A percentile compares a stretch with the other conserved stretches of the same genome.
Conservation (phyloP, 495 filamentous ascomycete species). For the Rhypophila decipiens region DNA sequence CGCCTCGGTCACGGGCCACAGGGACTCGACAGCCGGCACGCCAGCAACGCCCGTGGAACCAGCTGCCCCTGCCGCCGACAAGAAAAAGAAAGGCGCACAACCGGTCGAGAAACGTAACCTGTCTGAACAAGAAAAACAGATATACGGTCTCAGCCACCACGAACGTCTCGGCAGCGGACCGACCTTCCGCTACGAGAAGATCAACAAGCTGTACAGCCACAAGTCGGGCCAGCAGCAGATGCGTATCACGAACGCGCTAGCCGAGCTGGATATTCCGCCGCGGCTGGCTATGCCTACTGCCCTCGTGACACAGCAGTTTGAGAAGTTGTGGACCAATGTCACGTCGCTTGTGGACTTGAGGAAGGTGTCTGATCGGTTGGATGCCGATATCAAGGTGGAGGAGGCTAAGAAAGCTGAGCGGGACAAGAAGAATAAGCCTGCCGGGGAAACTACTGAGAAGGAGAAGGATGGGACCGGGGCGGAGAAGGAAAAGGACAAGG, state of each 20-base stretch:
- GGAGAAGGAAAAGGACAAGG: slow-evolving; percentile 2
- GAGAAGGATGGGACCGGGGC: background rate
- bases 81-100: slow-evolving; percentile 46
- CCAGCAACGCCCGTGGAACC: slow-evolving; percentile 28
- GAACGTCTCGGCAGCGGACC: slow-evolving; percentile 73
- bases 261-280: slow-evolving; percentile 71
- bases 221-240: slow-evolving; percentile 77
- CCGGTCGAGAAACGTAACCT: slow-evolving; percentile 57
- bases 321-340: slow-evolving; percentile 69
- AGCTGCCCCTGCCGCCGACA: slow-evolving; percentile 26
- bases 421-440: slow-evolving; percentile 35
- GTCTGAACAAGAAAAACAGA: slow-evolving; percentile 62
- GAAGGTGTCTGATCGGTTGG: slow-evolving; percentile 80
- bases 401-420: slow-evolving; percentile 58
- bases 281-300: slow-evolving; percentile 81
- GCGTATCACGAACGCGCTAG: slow-evolving; percentile 70
- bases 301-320: slow-evolving; percentile 71
- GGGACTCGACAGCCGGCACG: slow-evolving; percentile 45
- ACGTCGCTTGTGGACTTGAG: slow-evolving; percentile 70
- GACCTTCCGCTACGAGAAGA: slow-evolving; percentile 74
- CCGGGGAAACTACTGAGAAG: slow-evolving; percentile 11
- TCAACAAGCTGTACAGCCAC: slow-evolving; percentile 73
- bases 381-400: slow-evolving; percentile 71
- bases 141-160: slow-evolving; percentile 79
- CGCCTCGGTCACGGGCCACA: slow-evolving; percentile 27